Evolutionary conservation across 805 yeast genomes (phyloP).

Genomic region (Novakomyces olei): DNA sequence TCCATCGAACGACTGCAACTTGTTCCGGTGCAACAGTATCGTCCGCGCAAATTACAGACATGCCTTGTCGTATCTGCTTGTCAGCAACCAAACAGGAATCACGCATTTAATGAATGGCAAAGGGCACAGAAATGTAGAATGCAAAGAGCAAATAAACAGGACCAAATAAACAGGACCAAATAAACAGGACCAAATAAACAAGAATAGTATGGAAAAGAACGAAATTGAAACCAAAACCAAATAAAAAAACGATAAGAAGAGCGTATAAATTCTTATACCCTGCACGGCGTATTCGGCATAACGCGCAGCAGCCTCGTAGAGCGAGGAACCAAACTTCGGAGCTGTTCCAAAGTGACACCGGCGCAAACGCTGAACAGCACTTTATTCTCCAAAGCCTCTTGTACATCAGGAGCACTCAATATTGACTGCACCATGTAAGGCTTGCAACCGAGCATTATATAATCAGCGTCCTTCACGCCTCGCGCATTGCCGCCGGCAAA

Average conservation of each 20-base stretch:
- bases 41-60: constrained; percentile 52
- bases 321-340: constrained; percentile 22
- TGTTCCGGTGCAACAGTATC: constrained; percentile 13
- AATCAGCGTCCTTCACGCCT: constrained; percentile 43
- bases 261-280: too few relatives aligned
- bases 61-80: constrained; percentile 78
- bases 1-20: constrained; percentile 18
- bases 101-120: not conserved
- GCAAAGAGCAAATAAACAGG: too few relatives aligned
- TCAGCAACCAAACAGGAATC: constrained; percentile 24
- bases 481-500: constrained; percentile 26
- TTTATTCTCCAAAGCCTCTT: constrained; percentile 25
- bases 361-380: constrained; percentile 69
- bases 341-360: constrained; percentile 68
- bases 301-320: constrained; percentile 48
- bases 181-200: too few relatives aligned
- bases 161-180: too few relatives aligned
- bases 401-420: constrained; percentile 24
- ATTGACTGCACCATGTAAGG: constrained; percentile 57
- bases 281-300: constrained; percentile 85
- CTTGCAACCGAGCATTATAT: constrained; percentile 67
- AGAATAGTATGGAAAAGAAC: too few relatives aligned
- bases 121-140: too few relatives aligned
- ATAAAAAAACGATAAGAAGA: too few relatives aligned
- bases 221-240: too few relatives aligned